Percentiles rank a stretch among this genome's conserved stretches.
These are phyloP conservation scores for Botrytis elliptica DNA, from an alignment of 2,329 filamentous ascomycete species.

Conservation along the genomic window DNA sequence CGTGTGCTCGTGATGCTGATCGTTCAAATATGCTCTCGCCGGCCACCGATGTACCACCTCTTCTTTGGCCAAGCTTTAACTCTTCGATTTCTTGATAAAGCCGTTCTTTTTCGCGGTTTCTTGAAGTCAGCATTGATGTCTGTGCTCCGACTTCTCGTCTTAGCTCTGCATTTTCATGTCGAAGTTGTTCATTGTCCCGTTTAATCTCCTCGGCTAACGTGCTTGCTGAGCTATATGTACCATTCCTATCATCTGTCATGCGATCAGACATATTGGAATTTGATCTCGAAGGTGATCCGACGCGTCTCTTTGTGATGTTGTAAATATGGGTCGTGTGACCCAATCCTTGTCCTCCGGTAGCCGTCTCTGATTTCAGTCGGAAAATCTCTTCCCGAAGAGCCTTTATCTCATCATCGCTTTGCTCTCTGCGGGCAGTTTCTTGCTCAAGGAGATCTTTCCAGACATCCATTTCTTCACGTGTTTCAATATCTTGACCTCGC, in stretches of 20 bases:
- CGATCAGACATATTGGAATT: constrained; percentile 47
- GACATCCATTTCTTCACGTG: constrained; percentile 71
- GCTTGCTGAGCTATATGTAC: constrained; percentile 57
- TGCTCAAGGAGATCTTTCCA: constrained; percentile 95
- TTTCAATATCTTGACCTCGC: constrained; percentile 46
- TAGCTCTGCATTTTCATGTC: constrained; percentile 89
- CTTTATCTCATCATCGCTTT: constrained; percentile 85
- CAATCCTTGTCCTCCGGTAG: constrained; percentile 40
- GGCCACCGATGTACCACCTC: constrained; percentile 63
- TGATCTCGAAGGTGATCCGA: constrained; percentile 46
- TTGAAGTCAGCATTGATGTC: constrained; percentile 94
- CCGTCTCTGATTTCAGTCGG: constrained; percentile 62
- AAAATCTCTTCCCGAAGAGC: constrained; percentile 81
- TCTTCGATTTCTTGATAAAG: constrained; percentile 97
- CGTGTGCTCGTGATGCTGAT: constrained; percentile 81
- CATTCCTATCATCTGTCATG: constrained; percentile 49
- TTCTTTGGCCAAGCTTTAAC: constrained; percentile 81
- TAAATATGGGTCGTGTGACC: constrained; percentile 66
- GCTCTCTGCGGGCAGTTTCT: constrained; percentile 83
- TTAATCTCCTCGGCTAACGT: constrained; percentile 75
- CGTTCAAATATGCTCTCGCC: constrained; percentile 91
- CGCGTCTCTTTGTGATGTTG: constrained; percentile 55
- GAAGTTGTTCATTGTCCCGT: constrained; percentile 69
- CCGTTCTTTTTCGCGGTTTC: constrained; percentile 91
- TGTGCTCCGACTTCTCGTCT: constrained; percentile 91